These are phyloP conservation scores for Moesziomyces antarcticus DNA, from an alignment of 1,284 basidiomycete genomes.

Conservation along the genomic window DNA sequence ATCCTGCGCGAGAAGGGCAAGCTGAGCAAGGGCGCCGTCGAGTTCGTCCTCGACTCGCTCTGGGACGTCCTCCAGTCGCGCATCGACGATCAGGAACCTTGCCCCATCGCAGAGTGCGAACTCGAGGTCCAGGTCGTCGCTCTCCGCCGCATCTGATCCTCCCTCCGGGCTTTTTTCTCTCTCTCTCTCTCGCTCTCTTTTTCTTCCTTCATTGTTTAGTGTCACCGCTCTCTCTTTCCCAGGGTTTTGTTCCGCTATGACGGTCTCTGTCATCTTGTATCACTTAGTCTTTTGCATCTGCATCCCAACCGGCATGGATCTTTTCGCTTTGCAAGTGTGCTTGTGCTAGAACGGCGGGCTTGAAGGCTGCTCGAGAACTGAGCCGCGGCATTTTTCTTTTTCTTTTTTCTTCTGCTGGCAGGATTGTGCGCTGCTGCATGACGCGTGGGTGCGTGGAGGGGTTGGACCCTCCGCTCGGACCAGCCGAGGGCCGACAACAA, in stretches of 20 bases:
- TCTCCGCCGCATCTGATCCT: constrained; percentile 52
- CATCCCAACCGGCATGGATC: no score
- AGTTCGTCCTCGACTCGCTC: constrained; percentile 68
- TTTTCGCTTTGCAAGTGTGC: no score
- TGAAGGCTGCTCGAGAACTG: no score
- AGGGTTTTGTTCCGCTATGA: constrained; percentile 17
- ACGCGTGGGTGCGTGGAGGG: no score
- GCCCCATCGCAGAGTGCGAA: constrained; percentile 62
- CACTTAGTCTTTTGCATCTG: no score
- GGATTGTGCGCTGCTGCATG: no score
- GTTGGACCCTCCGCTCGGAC: no score
- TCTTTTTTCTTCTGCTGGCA: no score
- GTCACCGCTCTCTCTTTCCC: constrained; percentile 9
- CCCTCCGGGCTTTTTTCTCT: background rate
- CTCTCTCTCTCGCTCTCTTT: background rate
- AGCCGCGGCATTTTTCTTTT: no score
- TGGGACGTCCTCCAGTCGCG: constrained; percentile 67
- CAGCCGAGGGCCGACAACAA: no score
- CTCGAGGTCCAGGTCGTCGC: constrained; percentile 68
- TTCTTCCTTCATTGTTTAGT: background rate
- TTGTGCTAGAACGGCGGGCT: no score
- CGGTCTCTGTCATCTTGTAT: constrained; percentile 8
- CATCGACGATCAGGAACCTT: constrained; percentile 33
- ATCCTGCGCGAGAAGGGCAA: constrained; percentile 67
- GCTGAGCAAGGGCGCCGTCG: constrained; percentile 67